A percentile compares a stretch with the other conserved stretches of the same genome.
Evolutionary conservation across 1,284 basidiomycete genomes (phyloP).

Genomic region (Malassezia dermatis): DNA sequence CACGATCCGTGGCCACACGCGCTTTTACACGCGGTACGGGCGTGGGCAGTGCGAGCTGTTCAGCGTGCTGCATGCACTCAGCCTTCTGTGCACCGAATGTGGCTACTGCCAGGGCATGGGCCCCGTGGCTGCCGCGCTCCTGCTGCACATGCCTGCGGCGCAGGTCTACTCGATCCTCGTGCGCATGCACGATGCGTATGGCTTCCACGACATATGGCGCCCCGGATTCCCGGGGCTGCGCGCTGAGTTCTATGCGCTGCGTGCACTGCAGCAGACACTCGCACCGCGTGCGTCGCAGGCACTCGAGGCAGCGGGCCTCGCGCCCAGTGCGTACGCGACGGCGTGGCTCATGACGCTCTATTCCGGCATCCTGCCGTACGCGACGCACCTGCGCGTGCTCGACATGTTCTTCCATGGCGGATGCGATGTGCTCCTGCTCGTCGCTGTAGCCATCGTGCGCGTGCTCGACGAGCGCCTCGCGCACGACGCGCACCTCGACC

Average conservation of each 20-base stretch:
- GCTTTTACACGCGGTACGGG: conserved; percentile 92
- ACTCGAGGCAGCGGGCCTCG: conserved; percentile 67
- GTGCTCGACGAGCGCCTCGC: conserved; percentile 52
- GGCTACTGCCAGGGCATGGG: conserved; percentile 99
- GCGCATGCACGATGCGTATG: conserved; percentile 63
- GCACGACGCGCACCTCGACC: background rate
- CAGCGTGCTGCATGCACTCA: conserved; percentile 85
- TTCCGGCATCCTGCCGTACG: conserved; percentile 88
- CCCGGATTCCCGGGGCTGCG: conserved; percentile 93
- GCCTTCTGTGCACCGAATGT: conserved; percentile 69
- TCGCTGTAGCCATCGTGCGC: conserved; percentile 80
- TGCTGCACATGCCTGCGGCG: conserved; percentile 65
- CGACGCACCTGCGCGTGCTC: conserved; percentile 86
- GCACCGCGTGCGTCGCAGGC: conserved; percentile 78
- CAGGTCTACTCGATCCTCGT: conserved; percentile 73
- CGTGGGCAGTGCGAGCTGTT: conserved; percentile 59
- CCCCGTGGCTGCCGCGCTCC: conserved; percentile 82
- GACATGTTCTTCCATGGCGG: conserved; percentile 86
- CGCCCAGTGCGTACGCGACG: conserved; percentile 85
- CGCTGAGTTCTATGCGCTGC: conserved; percentile 87
- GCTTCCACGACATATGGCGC: conserved; percentile 75
- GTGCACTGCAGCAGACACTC: conserved; percentile 67
- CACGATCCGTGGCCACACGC: conserved; percentile 85
- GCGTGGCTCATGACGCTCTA: conserved; percentile 96
- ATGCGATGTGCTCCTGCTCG: conserved; percentile 71